Conservation (phyloP, 2,329 filamentous ascomycete species). For the Hirsutella thompsonii region DNA sequence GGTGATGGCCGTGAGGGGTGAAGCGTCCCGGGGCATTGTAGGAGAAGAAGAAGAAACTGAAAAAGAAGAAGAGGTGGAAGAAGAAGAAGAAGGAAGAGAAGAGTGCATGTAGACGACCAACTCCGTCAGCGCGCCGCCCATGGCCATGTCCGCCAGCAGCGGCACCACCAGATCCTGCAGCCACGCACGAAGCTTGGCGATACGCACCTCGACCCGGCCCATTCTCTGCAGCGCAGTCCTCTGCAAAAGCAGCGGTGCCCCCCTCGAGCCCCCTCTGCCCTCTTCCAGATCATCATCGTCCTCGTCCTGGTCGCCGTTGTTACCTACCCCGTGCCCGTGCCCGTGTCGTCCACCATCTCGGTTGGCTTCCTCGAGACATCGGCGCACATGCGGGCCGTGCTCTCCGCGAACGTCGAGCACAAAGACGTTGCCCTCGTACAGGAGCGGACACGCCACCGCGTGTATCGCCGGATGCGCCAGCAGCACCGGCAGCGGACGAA, state of each 20-base stretch:
- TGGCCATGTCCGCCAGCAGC: conserved; percentile 17
- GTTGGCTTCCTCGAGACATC: conserved; percentile 9
- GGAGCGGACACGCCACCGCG: conserved; percentile 16
- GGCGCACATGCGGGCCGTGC: conserved; percentile 15
- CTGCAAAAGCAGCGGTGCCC: conserved; percentile 9
- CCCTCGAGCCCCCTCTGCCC: neutral
- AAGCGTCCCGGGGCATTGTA: too few relatives aligned
- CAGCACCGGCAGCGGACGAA: conserved; percentile 15
- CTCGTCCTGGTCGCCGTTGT: neutral
- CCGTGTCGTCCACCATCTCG: conserved; percentile 7
- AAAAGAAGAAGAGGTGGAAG: too few relatives aligned
- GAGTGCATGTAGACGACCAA: conserved; percentile 4
- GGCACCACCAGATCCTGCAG: conserved; percentile 14
- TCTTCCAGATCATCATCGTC: neutral
- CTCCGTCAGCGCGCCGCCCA: conserved; percentile 16
- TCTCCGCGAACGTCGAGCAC: conserved; percentile 14
- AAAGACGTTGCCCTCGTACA: conserved; percentile 19
- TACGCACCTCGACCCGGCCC: conserved; percentile 13
- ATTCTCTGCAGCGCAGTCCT: conserved; percentile 13
- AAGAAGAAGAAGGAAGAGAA: too few relatives aligned
- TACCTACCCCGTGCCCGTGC: neutral
- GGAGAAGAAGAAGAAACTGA: too few relatives aligned
- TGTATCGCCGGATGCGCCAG: conserved; percentile 20
- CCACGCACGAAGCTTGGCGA: conserved; percentile 19
- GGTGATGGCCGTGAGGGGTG: too few relatives aligned